phyloP scores from a whole-genome alignment of 2,329 filamentous ascomycete species.

The Cytospora paraplurivora region DNA sequence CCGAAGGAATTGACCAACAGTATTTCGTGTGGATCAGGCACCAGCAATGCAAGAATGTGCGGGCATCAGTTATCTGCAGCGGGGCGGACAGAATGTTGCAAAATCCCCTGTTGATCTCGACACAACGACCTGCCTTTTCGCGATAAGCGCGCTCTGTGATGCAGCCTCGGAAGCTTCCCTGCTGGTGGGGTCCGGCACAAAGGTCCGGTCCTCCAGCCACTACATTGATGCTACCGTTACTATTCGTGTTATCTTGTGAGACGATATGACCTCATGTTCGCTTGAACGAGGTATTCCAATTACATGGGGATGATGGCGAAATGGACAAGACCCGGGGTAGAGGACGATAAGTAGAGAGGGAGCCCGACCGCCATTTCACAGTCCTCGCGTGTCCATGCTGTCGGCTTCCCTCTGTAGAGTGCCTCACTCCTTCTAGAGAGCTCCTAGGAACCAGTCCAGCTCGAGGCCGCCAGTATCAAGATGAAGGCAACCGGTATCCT shows the following conservation, averaged over 20 bases:
- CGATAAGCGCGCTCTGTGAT: background rate
- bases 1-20: background rate
- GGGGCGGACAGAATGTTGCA: background rate
- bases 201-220: background rate
- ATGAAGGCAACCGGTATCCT: conserved; percentile 24
- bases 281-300: background rate
- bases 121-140: background rate
- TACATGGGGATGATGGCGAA: background rate
- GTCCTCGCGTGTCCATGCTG: background rate
- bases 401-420: background rate
- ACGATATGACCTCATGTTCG: background rate
- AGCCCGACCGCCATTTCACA: background rate
- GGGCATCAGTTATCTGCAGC: background rate
- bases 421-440: background rate
- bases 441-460: background rate
- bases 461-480: background rate
- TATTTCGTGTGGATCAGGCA: no score
- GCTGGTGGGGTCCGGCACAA: background rate
- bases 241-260: background rate
- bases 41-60: background rate
- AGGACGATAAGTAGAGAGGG: background rate
- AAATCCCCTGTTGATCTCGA: background rate
- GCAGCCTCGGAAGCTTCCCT: background rate
- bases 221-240: background rate
- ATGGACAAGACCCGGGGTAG: background rate